These are phyloP conservation scores for Cyclospora cayetanensis DNA, from an alignment of 169 alveolate species.

Conservation along the genomic window DNA sequence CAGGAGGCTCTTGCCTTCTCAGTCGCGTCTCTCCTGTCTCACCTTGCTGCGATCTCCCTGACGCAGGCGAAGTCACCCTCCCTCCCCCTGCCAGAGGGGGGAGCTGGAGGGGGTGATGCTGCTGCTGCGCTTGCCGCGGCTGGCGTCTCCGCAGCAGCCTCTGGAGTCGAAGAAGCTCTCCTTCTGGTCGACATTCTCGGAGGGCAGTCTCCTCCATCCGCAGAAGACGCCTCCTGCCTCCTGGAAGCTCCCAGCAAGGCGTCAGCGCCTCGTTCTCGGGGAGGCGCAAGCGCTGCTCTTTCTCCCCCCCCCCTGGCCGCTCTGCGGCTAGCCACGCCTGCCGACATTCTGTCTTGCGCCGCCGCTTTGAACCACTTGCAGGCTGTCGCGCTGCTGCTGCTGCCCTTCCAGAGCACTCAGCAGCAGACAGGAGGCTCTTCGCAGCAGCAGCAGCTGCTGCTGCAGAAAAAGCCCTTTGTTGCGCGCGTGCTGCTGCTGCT, in stretches of 20 bases:
- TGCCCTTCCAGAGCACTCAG: slow-evolving; percentile 31
- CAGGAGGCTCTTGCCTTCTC: slow-evolving; percentile 57
- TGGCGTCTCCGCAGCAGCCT: too few species aligned
- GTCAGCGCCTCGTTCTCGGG: background rate
- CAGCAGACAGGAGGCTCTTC: too few species aligned
- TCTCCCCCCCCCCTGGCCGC: background rate
- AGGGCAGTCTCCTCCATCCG: background rate
- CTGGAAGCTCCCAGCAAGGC: too few species aligned
- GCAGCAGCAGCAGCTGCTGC: slow-evolving; percentile 61
- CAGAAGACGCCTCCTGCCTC: too few species aligned
- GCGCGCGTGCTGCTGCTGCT: slow-evolving; percentile 14
- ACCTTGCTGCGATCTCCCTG: background rate
- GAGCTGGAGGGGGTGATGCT: background rate
- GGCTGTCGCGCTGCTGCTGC: slow-evolving; percentile 55
- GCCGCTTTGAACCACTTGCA: slow-evolving; percentile 57
- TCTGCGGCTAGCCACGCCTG: slow-evolving; percentile 26
- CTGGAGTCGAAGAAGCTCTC: background rate
- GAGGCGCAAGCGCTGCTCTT: background rate
- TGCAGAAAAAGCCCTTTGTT: background rate
- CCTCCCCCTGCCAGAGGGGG: background rate
- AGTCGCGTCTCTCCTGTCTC: background rate
- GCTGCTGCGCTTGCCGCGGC: too few species aligned
- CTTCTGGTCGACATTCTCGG: background rate
- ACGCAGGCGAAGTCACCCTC: background rate
- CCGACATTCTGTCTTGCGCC: background rate